Base-by-base conservation (phyloP, 805 yeast species). In the Yarrowia porcina region DNA sequence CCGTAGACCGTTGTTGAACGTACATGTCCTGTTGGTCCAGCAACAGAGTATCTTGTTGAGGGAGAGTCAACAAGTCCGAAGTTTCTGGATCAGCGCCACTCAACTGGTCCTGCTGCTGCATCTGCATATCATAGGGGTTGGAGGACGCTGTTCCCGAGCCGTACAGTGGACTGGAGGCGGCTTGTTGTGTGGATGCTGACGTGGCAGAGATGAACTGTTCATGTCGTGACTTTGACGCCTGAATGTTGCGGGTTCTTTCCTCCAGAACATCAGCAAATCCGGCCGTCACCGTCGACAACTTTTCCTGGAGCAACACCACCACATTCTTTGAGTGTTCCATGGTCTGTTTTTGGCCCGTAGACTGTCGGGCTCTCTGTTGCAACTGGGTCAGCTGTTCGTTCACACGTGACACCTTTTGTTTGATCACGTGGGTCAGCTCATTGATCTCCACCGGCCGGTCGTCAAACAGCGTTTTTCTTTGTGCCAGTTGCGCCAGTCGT, bases 371-470 rank as follows among this genome's bases (percentile, higher is more conserved):
- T 67, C 76, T 82, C 64, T 75, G 75, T 72, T 87, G 90, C 64
- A 87, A 76, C 63, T 79, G 83, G 69, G 84, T 85, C 67, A 89
- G 80, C 65, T 80, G 81, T 69, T 86, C 84, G 70, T 89, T 96
- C 66, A 94, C 84, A 67, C 84, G 84, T 71, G 91, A 86, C 57
- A 94, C 85, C 70, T 89, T 96, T 73, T 94, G 97, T 69, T 83
- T 83, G 67, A 83, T 82, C 42, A 91, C 87, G 68, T 86, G 89
- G 0, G 99, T 92, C 66, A 94, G 78, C 73, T 94, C 97, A 20
- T 92, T 89, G 66, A 94, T 90, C 71, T 94, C 98, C 15, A 90
- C 86, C 0, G 98, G 97, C 67, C 88, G 86, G 74, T 94, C 99
- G 71, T 92, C 97, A 67, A 94, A 90, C 71, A 93, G 75, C 18